Conservation (phyloP, 192 early-diverging fungal species). For the Pilaira anomala region DNA sequence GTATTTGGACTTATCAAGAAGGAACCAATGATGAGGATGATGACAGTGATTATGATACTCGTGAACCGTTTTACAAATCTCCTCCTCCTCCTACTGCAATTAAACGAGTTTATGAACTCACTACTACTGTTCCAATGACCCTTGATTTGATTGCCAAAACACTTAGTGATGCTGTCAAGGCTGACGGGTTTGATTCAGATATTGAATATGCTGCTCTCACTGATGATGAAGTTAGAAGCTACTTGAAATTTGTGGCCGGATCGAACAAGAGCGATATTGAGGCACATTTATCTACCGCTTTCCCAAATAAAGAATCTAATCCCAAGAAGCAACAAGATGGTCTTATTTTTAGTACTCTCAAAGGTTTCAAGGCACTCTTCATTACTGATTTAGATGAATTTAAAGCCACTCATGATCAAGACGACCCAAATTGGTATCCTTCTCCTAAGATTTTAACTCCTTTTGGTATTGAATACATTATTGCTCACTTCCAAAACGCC, state of each 20-base stretch:
- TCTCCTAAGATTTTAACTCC: background rate
- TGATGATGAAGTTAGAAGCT: background rate
- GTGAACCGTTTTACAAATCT: background rate
- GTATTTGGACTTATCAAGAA: no score
- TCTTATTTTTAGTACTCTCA: background rate
- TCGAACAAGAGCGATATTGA: background rate
- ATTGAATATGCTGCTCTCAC: no score
- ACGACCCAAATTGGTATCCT: background rate
- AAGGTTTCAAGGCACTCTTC: background rate
- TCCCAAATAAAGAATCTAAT: background rate
- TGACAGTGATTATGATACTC: background rate
- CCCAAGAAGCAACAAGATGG: background rate
- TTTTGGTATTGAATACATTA: background rate
- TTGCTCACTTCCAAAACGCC: background rate
- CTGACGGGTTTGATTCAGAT: no score
- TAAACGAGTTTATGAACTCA: constrained; percentile 7
- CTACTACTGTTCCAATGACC: background rate
- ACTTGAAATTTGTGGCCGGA: background rate
- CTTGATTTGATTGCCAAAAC: no score
- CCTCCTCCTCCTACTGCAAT: background rate
- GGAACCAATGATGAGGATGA: no score
- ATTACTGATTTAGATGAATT: no score
- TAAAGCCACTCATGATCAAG: background rate
- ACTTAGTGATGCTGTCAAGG: no score
- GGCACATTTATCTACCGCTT: background rate